phyloP scores from a whole-genome alignment of 177 flowering plant genomes.

The Vitis hybrid region DNA sequence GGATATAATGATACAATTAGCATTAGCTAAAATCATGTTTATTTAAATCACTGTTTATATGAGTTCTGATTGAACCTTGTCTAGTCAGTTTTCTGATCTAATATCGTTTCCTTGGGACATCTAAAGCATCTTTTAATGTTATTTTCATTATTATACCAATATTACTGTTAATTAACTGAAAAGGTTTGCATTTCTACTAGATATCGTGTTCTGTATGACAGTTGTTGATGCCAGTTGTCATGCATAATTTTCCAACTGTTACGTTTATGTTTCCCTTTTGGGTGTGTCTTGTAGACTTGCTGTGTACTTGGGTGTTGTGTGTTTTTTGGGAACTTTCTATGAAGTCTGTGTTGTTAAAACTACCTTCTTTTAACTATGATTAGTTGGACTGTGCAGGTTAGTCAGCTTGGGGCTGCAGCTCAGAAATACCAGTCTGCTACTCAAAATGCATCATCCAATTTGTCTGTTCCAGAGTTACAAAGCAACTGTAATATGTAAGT shows the following conservation, averaged over 20 bases:
- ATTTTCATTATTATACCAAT: neutral
- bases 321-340: too few species aligned
- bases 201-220: neutral
- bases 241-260: neutral
- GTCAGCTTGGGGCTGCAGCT: constrained; percentile 94
- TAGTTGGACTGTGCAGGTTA: constrained; percentile 53
- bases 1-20: too few species aligned
- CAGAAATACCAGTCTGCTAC: constrained; percentile 91
- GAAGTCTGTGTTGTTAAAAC: too few species aligned
- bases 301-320: neutral
- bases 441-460: constrained; percentile 73
- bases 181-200: neutral
- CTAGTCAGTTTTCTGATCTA: neutral
- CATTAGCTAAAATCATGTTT: too few species aligned
- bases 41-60: too few species aligned
- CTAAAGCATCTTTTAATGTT: too few species aligned
- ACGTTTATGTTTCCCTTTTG: too few species aligned
- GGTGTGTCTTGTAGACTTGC: neutral
- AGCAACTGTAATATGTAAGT: constrained; percentile 88
- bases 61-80: neutral
- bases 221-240: neutral
- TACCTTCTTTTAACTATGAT: neutral
- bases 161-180: neutral
- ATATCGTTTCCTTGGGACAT: neutral
- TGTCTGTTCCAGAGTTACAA: constrained; percentile 79